Percentiles rank a stretch among this genome's conserved stretches.
phyloP scores from a whole-genome alignment of 768 basidiomycete species.

The Hygrophoropsis aurantiaca region DNA sequence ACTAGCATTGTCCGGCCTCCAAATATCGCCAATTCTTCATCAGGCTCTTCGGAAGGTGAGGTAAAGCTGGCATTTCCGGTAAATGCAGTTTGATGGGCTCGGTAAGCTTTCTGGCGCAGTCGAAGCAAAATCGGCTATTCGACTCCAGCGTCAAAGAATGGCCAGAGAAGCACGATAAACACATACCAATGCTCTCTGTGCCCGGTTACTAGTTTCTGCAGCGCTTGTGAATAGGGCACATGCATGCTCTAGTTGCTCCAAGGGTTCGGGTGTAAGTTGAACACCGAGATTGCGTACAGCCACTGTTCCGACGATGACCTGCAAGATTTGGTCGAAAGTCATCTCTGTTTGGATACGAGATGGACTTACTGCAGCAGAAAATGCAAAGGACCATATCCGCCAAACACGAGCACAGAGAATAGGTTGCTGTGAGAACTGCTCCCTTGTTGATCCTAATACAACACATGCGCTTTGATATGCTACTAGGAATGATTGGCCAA shows the following conservation, averaged over 20 bases:
- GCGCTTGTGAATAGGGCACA: constrained; percentile 45
- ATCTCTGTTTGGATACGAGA: neutral
- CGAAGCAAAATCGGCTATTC: constrained; percentile 44
- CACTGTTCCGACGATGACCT: constrained; percentile 57
- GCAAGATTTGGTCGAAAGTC: neutral
- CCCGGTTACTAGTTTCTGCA: constrained; percentile 47
- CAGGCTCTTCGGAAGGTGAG: constrained; percentile 5
- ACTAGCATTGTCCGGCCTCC: constrained; percentile 33
- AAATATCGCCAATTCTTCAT: constrained; percentile 36
- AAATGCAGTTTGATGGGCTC: constrained; percentile 20
- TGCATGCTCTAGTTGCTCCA: constrained; percentile 46
- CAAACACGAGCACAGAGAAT: constrained; percentile 50
- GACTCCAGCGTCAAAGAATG: neutral
- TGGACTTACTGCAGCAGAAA: constrained; percentile 50
- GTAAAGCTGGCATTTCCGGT: neutral
- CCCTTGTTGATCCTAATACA: constrained; percentile 41
- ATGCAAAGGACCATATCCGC: constrained; percentile 58
- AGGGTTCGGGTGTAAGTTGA: constrained; percentile 44
- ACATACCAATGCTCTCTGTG: constrained; percentile 47
- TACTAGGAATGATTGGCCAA: constrained; percentile 49
- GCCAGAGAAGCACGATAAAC: neutral
- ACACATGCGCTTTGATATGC: constrained; percentile 52
- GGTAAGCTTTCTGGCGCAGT: constrained; percentile 43
- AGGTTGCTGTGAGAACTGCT: constrained; percentile 44
- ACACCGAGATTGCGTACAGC: constrained; percentile 46